These are phyloP conservation scores for Styphnolobium japonicum DNA, from an alignment of 306 rosid species.

Conservation along the genomic window DNA sequence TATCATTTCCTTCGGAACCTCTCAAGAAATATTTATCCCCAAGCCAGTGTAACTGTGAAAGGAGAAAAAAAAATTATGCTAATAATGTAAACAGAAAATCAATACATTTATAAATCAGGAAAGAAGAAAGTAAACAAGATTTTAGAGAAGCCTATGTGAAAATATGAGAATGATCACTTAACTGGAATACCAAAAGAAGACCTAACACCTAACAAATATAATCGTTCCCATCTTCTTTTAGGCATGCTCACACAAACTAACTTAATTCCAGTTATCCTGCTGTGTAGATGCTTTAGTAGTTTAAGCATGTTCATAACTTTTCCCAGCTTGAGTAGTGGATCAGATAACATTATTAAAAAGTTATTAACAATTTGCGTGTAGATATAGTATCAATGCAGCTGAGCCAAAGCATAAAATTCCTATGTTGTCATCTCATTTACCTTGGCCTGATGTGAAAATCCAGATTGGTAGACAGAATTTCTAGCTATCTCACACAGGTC, in stretches of 20 bases:
- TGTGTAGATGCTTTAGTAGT: background rate
- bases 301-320: background rate
- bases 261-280: background rate
- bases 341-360: background rate
- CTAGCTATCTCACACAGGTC: slow-evolving; percentile 86
- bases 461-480: slow-evolving; percentile 90
- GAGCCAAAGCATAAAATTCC: background rate
- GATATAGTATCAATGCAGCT: background rate
- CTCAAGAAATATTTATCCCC: slow-evolving; percentile 62
- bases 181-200: background rate
- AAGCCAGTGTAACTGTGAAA: slow-evolving; percentile 71
- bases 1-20: slow-evolving; percentile 84
- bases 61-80: background rate
- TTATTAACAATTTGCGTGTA: background rate
- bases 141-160: background rate
- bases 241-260: background rate
- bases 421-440: slow-evolving; percentile 35
- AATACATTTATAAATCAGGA: background rate
- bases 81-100: background rate
- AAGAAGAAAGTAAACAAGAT: background rate
- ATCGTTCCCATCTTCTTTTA: background rate
- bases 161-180: background rate
- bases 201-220: background rate
- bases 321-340: background rate
- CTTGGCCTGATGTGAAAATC: slow-evolving; percentile 78